phyloP scores from a whole-genome alignment of 805 yeast species.

The Metschnikowia matae region DNA sequence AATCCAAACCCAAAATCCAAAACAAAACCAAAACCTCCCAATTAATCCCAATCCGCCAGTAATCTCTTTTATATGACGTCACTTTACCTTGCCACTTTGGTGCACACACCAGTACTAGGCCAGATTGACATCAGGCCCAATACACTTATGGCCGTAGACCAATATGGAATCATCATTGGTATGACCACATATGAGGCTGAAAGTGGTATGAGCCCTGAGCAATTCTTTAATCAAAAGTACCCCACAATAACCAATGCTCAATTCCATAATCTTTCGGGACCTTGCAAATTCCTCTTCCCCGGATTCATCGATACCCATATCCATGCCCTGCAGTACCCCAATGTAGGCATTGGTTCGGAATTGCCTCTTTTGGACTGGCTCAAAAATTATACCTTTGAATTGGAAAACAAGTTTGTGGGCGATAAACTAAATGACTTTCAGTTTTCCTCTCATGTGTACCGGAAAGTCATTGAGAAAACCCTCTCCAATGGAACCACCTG shows the following conservation, averaged over 20 bases:
- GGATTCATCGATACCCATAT: conserved; percentile 45
- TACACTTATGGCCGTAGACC: conserved; percentile 62
- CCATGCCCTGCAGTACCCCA: conserved; percentile 44
- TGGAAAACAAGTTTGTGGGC: conserved; percentile 61
- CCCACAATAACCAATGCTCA: not conserved
- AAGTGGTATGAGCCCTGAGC: conserved; percentile 13
- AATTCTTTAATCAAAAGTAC: conserved; percentile 15
- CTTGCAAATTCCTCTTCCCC: conserved; percentile 57
- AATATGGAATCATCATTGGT: conserved; percentile 49
- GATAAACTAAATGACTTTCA: conserved; percentile 32
- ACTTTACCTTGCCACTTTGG: conserved; percentile 64
- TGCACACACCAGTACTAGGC: conserved; percentile 65
- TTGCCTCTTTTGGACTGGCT: conserved; percentile 89
- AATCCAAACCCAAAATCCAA: not conserved
- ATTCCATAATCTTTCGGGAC: conserved; percentile 30
- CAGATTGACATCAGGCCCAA: conserved; percentile 50
- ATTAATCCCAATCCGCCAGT: too few species aligned
- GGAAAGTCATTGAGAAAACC: conserved; percentile 64
- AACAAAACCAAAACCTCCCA: not conserved
- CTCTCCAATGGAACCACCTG: conserved; percentile 83
- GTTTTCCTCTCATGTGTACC: conserved; percentile 60
- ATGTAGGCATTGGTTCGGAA: conserved; percentile 66
- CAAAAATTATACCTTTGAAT: conserved; percentile 79
- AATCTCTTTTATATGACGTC: conserved; percentile 11
- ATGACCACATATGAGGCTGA: conserved; percentile 19